Evolutionary conservation across 192 early-diverging fungal genomes (phyloP).

Genomic region (Chytriomyces hyalinus): DNA sequence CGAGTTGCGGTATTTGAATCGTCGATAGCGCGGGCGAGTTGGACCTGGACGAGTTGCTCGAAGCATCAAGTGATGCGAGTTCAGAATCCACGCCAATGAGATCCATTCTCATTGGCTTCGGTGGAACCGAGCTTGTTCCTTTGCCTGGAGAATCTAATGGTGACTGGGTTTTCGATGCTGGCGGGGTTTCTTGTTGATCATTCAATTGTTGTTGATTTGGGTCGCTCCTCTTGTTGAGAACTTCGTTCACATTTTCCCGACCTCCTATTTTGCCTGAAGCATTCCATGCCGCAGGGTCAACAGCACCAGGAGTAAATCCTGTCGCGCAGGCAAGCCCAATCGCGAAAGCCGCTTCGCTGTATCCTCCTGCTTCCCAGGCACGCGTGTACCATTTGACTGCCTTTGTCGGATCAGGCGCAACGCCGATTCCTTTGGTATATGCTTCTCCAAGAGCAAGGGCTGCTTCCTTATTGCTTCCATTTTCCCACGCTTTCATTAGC

Average conservation of each 20-base stretch:
- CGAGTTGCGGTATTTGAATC: background rate
- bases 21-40: background rate
- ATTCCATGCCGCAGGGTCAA: conserved; percentile 29
- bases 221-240: conserved; percentile 16
- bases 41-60: background rate
- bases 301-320: conserved; percentile 44
- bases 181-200: background rate
- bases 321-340: conserved; percentile 36
- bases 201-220: background rate
- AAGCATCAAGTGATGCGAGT: background rate
- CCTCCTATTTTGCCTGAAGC: conserved; percentile 8
- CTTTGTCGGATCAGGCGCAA: conserved; percentile 37
- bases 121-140: background rate
- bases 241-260: conserved; percentile 19
- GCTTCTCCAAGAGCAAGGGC: conserved; percentile 39
- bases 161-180: background rate
- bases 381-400: conserved; percentile 45
- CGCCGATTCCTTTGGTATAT: conserved; percentile 39
- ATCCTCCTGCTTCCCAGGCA: conserved; percentile 38
- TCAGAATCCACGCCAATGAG: conserved; percentile 1
- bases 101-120: conserved; percentile 7
- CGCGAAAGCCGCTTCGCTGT: conserved; percentile 39
- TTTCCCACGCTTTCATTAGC: conserved; percentile 41
- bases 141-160: conserved; percentile 3
- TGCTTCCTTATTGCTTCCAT: conserved; percentile 34